phyloP scores from a whole-genome alignment of 2,329 filamentous ascomycete species.

The Aspergillus sp. region DNA sequence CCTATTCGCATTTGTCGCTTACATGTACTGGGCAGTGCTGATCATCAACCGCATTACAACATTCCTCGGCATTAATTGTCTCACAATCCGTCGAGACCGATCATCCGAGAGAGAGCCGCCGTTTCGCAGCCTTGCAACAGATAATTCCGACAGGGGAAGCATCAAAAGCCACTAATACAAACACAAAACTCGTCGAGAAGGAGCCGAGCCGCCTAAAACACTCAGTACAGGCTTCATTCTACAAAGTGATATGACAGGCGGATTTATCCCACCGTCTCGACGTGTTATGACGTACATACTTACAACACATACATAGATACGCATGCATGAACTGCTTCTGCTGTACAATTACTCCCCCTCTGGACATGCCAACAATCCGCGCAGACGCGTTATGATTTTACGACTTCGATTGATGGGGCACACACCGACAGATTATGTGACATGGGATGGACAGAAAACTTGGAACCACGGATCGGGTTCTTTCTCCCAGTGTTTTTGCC shows the following conservation, averaged over 20 bases:
- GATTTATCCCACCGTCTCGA: not conserved
- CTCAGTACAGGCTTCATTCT: not conserved
- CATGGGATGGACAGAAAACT: not conserved
- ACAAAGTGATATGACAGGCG: not conserved
- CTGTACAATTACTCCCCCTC: not conserved
- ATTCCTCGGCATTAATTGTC: slow-evolving; percentile 88
- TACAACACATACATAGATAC: not conserved
- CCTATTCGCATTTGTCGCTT: slow-evolving; percentile 77
- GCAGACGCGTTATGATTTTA: slow-evolving; percentile 7
- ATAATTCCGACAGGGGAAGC: slow-evolving; percentile 11
- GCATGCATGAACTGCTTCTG: not conserved
- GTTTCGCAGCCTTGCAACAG: slow-evolving; percentile 37
- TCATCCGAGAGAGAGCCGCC: slow-evolving; percentile 34
- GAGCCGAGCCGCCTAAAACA: not conserved
- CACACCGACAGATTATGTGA: not conserved
- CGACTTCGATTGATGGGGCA: slow-evolving; percentile 2
- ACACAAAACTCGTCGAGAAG: not conserved
- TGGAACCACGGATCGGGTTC: not conserved
- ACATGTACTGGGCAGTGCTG: slow-evolving; percentile 88
- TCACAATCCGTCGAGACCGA: slow-evolving; percentile 67
- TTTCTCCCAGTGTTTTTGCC: not conserved
- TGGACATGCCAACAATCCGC: not conserved
- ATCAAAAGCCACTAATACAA: slow-evolving; percentile 21
- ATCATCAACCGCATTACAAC: slow-evolving; percentile 90
- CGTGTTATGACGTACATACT: not conserved